Conservation (phyloP, 2,329 filamentous ascomycete genomes). For the Colletotrichum sidae region DNA sequence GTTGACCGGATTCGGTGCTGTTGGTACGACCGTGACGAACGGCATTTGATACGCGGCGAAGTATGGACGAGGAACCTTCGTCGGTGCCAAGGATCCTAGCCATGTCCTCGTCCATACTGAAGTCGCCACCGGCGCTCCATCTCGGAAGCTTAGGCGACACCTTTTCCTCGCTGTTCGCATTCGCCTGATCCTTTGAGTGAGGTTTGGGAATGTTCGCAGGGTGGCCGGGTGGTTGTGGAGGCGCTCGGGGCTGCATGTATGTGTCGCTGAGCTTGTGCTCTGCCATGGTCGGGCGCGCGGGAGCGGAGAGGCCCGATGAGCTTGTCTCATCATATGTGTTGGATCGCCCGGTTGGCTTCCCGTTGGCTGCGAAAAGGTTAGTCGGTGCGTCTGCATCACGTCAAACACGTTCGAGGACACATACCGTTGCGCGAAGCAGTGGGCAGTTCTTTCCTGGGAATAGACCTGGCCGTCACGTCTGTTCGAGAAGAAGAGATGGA, state of each 20-base stretch:
- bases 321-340: slow-evolving; percentile 42
- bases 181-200: slow-evolving; percentile 60
- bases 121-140: slow-evolving; percentile 85
- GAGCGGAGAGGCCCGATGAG: slow-evolving; percentile 30
- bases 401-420: slow-evolving; percentile 39
- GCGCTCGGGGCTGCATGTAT: slow-evolving; percentile 69
- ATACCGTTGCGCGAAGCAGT: slow-evolving; percentile 57
- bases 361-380: slow-evolving; percentile 49
- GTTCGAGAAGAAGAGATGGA: slow-evolving; percentile 54
- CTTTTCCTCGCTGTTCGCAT: slow-evolving; percentile 56
- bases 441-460: slow-evolving; percentile 75
- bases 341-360: slow-evolving; percentile 42
- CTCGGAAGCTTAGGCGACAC: slow-evolving; percentile 76
- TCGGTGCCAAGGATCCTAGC: slow-evolving; percentile 86
- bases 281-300: slow-evolving; percentile 44
- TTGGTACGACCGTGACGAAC: slow-evolving; percentile 92
- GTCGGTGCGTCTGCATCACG: slow-evolving; percentile 36
- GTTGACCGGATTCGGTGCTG: slow-evolving; percentile 73
- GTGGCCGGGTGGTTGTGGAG: slow-evolving; percentile 62
- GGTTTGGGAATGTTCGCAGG: slow-evolving; percentile 50
- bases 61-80: slow-evolving; percentile 80
- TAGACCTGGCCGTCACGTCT: slow-evolving; percentile 58
- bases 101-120: slow-evolving; percentile 96
- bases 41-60: slow-evolving; percentile 91
- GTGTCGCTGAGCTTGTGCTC: slow-evolving; percentile 61